Percentiles rank a stretch among this genome's conserved stretches.
These are phyloP conservation scores for Pythium monospermum DNA, from an alignment of 352 stramenopile species.

Conservation along the genomic window DNA sequence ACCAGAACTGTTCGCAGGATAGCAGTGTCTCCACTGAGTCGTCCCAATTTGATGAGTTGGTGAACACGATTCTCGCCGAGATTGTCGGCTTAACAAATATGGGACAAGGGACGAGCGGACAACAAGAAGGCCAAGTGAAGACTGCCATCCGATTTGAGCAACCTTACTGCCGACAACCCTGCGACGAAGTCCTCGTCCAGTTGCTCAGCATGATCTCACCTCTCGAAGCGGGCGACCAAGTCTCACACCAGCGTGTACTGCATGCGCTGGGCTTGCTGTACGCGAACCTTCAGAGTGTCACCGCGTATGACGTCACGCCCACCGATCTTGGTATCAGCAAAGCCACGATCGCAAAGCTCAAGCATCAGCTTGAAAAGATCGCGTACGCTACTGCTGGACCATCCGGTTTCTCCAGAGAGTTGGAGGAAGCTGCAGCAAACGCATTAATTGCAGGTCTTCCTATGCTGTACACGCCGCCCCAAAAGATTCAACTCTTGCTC, in stretches of 20 bases:
- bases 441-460: conserved; percentile 62
- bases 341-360: conserved; percentile 31
- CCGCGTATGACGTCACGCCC: conserved; percentile 41
- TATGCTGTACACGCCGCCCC: conserved; percentile 56
- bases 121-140: background rate
- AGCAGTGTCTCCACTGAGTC: background rate
- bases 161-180: conserved; percentile 69
- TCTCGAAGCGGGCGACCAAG: conserved; percentile 13
- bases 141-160: conserved; percentile 53
- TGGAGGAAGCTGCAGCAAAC: conserved; percentile 33
- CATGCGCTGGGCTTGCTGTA: conserved; percentile 42
- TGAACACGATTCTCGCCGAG: conserved; percentile 23
- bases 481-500: conserved; percentile 68
- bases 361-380: conserved; percentile 44
- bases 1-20: background rate
- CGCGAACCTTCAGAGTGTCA: conserved; percentile 63
- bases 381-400: conserved; percentile 19
- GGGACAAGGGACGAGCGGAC: background rate
- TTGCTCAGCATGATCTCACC: conserved; percentile 45
- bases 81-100: conserved; percentile 15
- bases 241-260: background rate
- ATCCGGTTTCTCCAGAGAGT: background rate
- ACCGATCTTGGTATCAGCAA: conserved; percentile 34
- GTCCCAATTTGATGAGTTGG: conserved; percentile 5
- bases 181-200: conserved; percentile 41